Conservation (phyloP, 768 basidiomycete species). For the Mycena pura region DNA sequence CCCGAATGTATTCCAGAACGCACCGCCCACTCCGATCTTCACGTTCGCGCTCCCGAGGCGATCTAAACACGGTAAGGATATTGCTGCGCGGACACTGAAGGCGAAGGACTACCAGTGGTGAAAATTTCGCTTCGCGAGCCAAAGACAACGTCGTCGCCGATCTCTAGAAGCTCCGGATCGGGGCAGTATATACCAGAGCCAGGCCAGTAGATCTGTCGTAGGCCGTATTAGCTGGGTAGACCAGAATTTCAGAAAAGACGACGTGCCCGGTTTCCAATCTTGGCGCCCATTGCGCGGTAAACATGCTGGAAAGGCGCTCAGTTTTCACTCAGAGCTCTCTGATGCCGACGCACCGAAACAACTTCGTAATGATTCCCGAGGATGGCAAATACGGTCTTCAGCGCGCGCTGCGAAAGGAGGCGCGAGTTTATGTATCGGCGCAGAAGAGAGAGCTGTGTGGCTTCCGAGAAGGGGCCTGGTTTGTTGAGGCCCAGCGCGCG, state of each 20-base stretch:
- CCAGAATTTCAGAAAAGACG: background rate
- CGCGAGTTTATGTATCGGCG: conserved; percentile 45
- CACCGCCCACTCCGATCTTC: too few species aligned
- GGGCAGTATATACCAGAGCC: too few species aligned
- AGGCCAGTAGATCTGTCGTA: too few species aligned
- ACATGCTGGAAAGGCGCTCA: conserved; percentile 14
- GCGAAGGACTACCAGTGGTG: too few species aligned
- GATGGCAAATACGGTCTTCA: too few species aligned
- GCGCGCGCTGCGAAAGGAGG: conserved; percentile 42
- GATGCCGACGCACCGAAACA: conserved; percentile 41
- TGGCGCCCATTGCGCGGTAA: conserved; percentile 53
- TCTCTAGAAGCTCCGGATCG: too few species aligned
- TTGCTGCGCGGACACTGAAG: too few species aligned
- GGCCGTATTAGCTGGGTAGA: background rate
- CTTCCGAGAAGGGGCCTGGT: conserved; percentile 35
- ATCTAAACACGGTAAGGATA: too few species aligned
- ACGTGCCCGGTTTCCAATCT: conserved; percentile 41
- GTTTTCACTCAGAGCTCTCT: conserved; percentile 25
- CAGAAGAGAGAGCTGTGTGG: conserved; percentile 28
- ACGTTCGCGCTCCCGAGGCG: too few species aligned
- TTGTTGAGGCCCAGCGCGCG: conserved; percentile 45
- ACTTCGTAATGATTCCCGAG: conserved; percentile 51
- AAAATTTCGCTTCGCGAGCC: too few species aligned
- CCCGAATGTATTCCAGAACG: conserved; percentile 41
- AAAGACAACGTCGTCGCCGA: too few species aligned